Percentiles rank a stretch among this genome's conserved stretches.
phyloP scores from a whole-genome alignment of 805 yeast genomes.

The Pichia eremophila region DNA sequence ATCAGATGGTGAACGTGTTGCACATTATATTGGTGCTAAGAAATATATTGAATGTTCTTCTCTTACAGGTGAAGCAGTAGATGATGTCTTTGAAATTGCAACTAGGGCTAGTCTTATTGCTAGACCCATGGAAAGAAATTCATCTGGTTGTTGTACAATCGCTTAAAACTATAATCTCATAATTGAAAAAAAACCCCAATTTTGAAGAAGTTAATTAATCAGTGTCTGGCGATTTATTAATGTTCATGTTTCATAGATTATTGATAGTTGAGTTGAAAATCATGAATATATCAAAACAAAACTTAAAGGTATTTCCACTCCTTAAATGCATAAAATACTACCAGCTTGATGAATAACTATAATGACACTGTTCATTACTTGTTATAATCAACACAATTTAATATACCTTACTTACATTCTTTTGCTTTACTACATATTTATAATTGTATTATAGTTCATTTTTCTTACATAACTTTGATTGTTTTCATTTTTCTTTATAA shows the following conservation, averaged over 20 bases:
- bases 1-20: conserved; percentile 59
- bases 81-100: conserved; percentile 86
- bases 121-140: conserved; percentile 33
- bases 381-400: background rate
- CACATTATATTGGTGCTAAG: conserved; percentile 73
- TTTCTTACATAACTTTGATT: background rate
- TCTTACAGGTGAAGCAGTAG: conserved; percentile 89
- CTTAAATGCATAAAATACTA: too few relatives aligned
- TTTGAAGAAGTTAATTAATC: too few relatives aligned
- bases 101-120: conserved; percentile 71
- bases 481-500: background rate
- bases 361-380: background rate
- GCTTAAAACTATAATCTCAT: conserved; percentile 5
- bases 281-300: too few relatives aligned
- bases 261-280: too few relatives aligned
- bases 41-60: conserved; percentile 84
- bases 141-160: conserved; percentile 35
- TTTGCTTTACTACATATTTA: background rate
- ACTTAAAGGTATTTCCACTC: too few relatives aligned
- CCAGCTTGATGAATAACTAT: too few relatives aligned
- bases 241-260: too few relatives aligned
- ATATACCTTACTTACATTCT: background rate
- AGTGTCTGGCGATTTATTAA: too few relatives aligned
- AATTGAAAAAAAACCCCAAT: too few relatives aligned
- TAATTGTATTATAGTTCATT: background rate